These are phyloP conservation scores for Castanospermum australe DNA, from an alignment of 306 rosid species.

Conservation along the genomic window DNA sequence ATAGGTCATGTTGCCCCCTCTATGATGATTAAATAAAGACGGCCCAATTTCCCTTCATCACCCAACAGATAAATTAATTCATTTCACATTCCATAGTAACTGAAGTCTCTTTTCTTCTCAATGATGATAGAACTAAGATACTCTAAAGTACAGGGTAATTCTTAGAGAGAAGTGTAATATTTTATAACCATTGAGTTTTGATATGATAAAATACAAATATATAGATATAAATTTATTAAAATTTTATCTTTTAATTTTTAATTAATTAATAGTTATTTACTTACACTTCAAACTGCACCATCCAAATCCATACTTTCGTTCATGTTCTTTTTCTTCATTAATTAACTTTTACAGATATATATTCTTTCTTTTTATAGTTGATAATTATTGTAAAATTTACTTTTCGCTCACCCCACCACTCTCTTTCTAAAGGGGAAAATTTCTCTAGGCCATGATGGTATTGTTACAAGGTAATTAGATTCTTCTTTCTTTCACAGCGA, in stretches of 20 bases:
- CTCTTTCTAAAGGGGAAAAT: background rate
- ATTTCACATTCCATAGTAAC: background rate
- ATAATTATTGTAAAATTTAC: background rate
- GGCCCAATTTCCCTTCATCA: slow-evolving; percentile 11
- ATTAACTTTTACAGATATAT: no score
- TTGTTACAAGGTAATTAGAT: background rate
- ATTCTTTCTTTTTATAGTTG: background rate
- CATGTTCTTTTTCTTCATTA: no score
- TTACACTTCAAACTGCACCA: no score
- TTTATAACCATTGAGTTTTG: no score
- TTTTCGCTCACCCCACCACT: background rate
- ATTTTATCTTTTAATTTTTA: background rate
- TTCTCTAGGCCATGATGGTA: background rate
- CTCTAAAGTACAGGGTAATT: no score
- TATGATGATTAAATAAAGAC: background rate
- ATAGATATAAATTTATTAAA: no score
- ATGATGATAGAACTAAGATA: no score
- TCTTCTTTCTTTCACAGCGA: background rate
- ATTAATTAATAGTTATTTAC: no score
- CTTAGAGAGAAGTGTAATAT: no score
- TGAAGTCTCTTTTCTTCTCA: background rate
- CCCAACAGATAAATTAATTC: background rate
- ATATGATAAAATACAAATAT: no score
- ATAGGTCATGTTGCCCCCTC: background rate
- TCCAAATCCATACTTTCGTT: background rate